These are phyloP conservation scores for Acanthamoeba culbertsoni DNA, from an alignment of 208 protist species.

Conservation along the genomic window DNA sequence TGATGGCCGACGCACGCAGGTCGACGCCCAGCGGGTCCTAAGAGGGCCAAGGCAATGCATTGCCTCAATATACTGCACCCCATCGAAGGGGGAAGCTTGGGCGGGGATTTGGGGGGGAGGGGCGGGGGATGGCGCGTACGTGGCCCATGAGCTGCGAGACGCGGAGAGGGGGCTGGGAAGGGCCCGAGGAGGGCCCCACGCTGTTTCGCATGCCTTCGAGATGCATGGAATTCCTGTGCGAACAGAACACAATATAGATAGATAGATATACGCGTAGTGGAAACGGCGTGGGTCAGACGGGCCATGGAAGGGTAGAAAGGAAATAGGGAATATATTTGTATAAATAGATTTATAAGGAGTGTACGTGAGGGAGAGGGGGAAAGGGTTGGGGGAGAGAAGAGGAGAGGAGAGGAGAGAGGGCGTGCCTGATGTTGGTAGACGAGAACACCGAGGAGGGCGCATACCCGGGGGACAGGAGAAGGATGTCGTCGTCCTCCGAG, in stretches of 20 bases:
- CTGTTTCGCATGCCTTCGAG: not conserved
- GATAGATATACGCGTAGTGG: too few species aligned
- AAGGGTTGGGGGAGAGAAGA: not conserved
- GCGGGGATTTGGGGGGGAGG: not conserved
- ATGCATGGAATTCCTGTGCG: not conserved
- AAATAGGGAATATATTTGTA: not conserved
- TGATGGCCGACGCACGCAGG: not conserved
- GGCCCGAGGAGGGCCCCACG: not conserved
- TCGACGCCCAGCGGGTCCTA: not conserved
- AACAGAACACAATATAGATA: not conserved
- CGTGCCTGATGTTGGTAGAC: not conserved
- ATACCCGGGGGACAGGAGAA: not conserved
- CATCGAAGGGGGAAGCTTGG: not conserved
- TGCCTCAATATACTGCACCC: too few species aligned
- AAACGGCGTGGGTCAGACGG: too few species aligned
- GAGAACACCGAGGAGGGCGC: not conserved
- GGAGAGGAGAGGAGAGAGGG: not conserved
- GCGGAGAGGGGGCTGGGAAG: not conserved
- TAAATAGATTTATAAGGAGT: not conserved
- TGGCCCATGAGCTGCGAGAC: slow-evolving; percentile 12
- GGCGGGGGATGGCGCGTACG: not conserved
- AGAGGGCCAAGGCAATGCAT: too few species aligned
- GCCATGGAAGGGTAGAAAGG: too few species aligned
- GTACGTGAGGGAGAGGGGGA: not conserved
- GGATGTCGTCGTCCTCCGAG: not conserved